Conservation (phyloP, 202 grass and related monocot genomes). For the Saccharum hybrid region DNA sequence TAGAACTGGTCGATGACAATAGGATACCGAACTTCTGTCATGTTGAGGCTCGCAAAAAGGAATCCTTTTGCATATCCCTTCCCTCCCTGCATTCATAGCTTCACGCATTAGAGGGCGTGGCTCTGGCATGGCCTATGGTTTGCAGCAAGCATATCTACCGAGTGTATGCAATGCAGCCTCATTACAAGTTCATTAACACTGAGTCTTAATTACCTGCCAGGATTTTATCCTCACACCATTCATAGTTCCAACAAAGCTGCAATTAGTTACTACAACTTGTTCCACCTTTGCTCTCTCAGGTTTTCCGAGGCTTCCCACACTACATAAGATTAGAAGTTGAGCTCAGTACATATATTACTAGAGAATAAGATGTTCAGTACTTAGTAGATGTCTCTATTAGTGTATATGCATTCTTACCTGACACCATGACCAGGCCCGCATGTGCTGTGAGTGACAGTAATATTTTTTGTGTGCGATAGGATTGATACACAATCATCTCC, state of each 20-base stretch:
- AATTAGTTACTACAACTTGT: constrained; percentile 50
- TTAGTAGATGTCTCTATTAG: background rate
- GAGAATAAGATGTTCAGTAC: background rate
- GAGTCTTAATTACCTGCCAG: constrained; percentile 62
- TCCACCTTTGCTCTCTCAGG: constrained; percentile 38
- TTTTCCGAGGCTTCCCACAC: constrained; percentile 70
- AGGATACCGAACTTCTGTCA: constrained; percentile 51
- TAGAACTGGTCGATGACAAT: constrained; percentile 76
- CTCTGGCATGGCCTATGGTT: background rate
- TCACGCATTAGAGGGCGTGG: constrained; percentile 1
- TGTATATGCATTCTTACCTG: constrained; percentile 47
- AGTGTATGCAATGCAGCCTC: background rate
- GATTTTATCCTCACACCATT: constrained; percentile 83
- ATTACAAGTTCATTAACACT: background rate
- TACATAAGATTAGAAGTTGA: constrained; percentile 34
- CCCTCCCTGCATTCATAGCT: constrained; percentile 57
- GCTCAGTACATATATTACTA: constrained; percentile 23
- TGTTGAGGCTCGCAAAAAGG: constrained; percentile 47
- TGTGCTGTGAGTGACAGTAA: constrained; percentile 27
- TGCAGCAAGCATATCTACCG: background rate
- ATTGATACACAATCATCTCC: constrained; percentile 79
- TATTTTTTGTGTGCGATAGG: constrained; percentile 38
- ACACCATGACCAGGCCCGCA: constrained; percentile 92
- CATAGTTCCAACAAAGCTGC: constrained; percentile 45
- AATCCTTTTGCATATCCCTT: constrained; percentile 56